phyloP scores from a whole-genome alignment of 1,284 basidiomycete genomes.

The Ustilago esculenta region DNA sequence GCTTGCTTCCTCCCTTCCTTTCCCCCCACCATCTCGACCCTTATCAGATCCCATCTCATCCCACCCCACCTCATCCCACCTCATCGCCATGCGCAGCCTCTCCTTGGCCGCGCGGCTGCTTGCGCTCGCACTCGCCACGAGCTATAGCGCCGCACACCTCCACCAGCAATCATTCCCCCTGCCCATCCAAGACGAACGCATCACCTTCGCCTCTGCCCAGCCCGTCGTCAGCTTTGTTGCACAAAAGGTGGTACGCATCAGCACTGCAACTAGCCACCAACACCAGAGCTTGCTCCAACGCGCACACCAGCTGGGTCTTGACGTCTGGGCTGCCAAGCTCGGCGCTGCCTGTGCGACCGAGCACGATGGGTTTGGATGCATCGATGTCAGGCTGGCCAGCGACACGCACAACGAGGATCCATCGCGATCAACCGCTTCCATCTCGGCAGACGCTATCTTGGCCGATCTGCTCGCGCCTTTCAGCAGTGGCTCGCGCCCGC shows the following conservation, averaged over 20 bases:
- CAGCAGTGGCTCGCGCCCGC: slow-evolving; percentile 12
- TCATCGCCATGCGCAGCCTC: slow-evolving; percentile 24
- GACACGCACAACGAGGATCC: slow-evolving; percentile 17
- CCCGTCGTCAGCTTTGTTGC: slow-evolving; percentile 13
- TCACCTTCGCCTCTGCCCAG: slow-evolving; percentile 9
- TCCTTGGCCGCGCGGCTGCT: slow-evolving; percentile 12
- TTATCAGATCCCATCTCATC: background rate
- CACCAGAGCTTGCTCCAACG: slow-evolving; percentile 9
- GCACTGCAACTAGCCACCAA: slow-evolving; percentile 5
- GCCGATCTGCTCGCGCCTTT: slow-evolving; percentile 6
- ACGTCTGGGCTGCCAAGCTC: slow-evolving; percentile 29
- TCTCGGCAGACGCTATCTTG: background rate
- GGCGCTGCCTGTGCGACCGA: slow-evolving; percentile 14
- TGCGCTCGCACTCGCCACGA: too few relatives aligned
- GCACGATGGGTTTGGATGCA: slow-evolving; percentile 17
- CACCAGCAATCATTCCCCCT: slow-evolving; percentile 15
- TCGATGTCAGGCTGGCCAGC: slow-evolving; percentile 25
- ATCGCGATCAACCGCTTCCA: background rate
- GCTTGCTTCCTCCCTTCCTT: too few relatives aligned
- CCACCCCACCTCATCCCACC: background rate
- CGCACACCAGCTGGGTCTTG: slow-evolving; percentile 12
- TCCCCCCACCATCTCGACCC: background rate
- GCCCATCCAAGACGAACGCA: background rate
- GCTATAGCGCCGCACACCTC: too few relatives aligned
- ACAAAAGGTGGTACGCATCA: slow-evolving; percentile 36